A percentile compares a stretch with the other conserved stretches of the same genome.
phyloP scores from a whole-genome alignment of 768 basidiomycete genomes.

The Lactarius tabidus region DNA sequence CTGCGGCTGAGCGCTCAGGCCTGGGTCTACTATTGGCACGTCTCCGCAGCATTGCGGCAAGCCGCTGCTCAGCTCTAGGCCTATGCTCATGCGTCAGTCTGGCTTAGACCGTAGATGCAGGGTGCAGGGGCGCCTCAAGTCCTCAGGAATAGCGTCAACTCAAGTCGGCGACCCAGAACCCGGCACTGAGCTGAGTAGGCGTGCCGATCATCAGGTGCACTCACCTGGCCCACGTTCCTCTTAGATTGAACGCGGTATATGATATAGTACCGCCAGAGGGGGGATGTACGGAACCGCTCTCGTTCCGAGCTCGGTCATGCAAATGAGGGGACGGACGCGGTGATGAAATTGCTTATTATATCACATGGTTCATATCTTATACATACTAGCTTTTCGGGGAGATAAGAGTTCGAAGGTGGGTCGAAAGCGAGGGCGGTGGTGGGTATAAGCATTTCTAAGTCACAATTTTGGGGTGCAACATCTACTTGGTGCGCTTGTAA shows the following conservation, averaged over 20 bases:
- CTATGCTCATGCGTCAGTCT: too few species aligned
- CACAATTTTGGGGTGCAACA: background rate
- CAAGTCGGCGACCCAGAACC: too few species aligned
- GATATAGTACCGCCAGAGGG: too few species aligned
- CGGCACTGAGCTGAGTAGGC: too few species aligned
- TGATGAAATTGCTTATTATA: background rate
- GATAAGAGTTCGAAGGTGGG: background rate
- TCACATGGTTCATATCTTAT: background rate
- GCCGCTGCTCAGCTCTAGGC: too few species aligned
- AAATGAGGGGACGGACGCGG: too few species aligned
- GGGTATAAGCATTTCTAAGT: background rate
- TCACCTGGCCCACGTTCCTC: too few species aligned
- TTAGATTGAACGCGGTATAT: too few species aligned
- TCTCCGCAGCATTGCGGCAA: background rate
- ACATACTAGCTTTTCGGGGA: background rate
- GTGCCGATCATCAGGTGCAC: too few species aligned
- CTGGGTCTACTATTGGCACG: too few species aligned
- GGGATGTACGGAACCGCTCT: background rate
- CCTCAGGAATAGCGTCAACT: background rate
- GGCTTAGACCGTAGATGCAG: too few species aligned
- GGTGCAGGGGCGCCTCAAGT: background rate
- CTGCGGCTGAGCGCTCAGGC: background rate
- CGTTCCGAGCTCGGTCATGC: background rate
- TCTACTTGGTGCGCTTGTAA: conserved; percentile 51
- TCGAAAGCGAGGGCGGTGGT: too few species aligned